Evolutionary conservation across 805 yeast species (phyloP).

Genomic region (Starmerella cellae): DNA sequence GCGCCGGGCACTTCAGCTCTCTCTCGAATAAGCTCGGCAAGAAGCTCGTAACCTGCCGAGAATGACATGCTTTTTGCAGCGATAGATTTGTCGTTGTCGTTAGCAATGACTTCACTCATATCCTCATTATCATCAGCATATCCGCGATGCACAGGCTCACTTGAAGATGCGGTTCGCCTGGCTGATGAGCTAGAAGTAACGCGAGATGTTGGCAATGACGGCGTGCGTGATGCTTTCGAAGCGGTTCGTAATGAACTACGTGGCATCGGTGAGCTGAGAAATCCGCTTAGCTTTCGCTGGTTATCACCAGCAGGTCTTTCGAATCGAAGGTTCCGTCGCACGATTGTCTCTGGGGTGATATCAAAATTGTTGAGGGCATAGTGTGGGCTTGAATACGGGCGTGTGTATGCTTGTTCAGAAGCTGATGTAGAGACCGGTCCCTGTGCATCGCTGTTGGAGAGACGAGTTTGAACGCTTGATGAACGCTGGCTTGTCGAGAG

Average conservation of each 20-base stretch:
- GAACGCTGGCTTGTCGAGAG: slow-evolving; percentile 2
- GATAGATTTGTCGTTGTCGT: slow-evolving; percentile 1
- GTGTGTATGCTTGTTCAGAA: neutral
- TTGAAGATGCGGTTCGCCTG: neutral
- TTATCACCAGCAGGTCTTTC: neutral
- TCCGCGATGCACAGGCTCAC: neutral
- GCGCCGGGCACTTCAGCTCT: slow-evolving; percentile 3
- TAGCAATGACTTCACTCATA: too few species aligned
- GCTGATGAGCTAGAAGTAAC: neutral
- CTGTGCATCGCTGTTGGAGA: neutral
- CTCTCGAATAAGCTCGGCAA: slow-evolving; percentile 11
- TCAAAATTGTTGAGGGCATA: neutral
- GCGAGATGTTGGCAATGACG: too few species aligned
- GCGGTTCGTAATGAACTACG: too few species aligned
- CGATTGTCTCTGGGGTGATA: neutral
- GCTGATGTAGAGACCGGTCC: neutral
- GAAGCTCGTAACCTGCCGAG: slow-evolving; percentile 9
- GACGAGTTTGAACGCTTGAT: neutral
- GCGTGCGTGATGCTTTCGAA: too few species aligned
- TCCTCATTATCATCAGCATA: neutral
- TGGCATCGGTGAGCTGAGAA: neutral
- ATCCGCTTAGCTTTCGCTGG: neutral
- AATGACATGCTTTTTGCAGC: slow-evolving; percentile 11
- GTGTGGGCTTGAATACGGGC: too few species aligned
- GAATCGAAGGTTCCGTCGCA: neutral